These are phyloP conservation scores for Claviceps arundinis DNA, from an alignment of 2,329 filamentous ascomycete species.

Conservation along the genomic window DNA sequence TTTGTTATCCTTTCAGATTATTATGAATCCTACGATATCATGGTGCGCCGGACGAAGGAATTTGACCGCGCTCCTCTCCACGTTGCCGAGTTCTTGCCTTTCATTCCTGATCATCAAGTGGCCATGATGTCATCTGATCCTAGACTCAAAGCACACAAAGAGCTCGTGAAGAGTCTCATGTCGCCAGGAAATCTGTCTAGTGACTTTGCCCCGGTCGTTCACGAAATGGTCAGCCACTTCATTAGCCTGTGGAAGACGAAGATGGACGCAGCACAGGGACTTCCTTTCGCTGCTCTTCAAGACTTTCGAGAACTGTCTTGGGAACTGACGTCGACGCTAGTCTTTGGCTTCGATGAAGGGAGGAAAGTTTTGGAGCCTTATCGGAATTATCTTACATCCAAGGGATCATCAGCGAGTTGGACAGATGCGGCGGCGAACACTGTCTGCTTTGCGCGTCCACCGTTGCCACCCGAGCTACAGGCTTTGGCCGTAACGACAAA, in stretches of 20 bases:
- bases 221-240: slow-evolving; percentile 15
- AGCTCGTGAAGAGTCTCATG: slow-evolving; percentile 18
- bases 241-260: slow-evolving; percentile 21
- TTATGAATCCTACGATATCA: not conserved
- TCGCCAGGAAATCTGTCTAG: slow-evolving; percentile 14
- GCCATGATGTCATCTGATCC: slow-evolving; percentile 12
- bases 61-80: not conserved
- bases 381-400: not conserved
- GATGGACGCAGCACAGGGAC: slow-evolving; percentile 9
- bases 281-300: slow-evolving; percentile 15
- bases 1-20: not conserved
- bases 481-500: not conserved
- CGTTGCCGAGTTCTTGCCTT: not conserved
- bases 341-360: not conserved
- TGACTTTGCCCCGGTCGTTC: slow-evolving; percentile 16
- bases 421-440: not conserved
- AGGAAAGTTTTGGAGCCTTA: not conserved
- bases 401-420: not conserved
- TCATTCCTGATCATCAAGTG: slow-evolving; percentile 14
- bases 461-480: not conserved
- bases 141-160: slow-evolving; percentile 15
- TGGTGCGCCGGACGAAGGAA: not conserved
- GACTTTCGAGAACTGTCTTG: slow-evolving; percentile 18
- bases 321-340: slow-evolving; percentile 14
- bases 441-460: not conserved